These are phyloP conservation scores for Endothia cerciana DNA, from an alignment of 2,329 filamentous ascomycete species.

Conservation along the genomic window DNA sequence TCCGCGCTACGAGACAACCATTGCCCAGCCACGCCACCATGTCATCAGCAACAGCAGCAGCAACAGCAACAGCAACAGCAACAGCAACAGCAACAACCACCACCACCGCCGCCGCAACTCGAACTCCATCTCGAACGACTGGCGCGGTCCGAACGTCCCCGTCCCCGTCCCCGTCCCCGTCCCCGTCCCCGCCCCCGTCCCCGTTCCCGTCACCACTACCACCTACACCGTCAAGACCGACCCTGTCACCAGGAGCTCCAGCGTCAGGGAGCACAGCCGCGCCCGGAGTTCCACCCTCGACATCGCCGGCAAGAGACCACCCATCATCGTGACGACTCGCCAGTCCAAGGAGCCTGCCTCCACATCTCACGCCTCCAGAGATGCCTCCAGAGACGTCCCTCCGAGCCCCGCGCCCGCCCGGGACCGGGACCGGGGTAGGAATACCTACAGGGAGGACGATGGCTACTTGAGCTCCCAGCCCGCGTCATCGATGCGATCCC, in stretches of 20 bases:
- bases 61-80: conserved; percentile 33
- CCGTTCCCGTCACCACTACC: conserved; percentile 49
- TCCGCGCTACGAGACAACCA: conserved; percentile 37
- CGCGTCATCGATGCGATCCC: conserved; percentile 59
- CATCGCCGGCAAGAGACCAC: conserved; percentile 45
- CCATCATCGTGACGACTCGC: conserved; percentile 61
- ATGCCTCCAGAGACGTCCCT: conserved; percentile 32
- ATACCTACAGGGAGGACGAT: conserved; percentile 49
- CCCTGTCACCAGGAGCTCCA: conserved; percentile 50
- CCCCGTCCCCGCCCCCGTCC: conserved; percentile 32
- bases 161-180: conserved; percentile 31
- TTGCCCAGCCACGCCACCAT: conserved; percentile 24
- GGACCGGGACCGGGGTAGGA: conserved; percentile 54
- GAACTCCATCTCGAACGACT: conserved; percentile 37
- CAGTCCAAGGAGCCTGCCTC: conserved; percentile 47
- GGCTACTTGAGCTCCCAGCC: conserved; percentile 57
- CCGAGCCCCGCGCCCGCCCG: conserved; percentile 57
- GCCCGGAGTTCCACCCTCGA: conserved; percentile 57
- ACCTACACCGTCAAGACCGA: conserved; percentile 62
- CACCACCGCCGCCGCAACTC: conserved; percentile 33
- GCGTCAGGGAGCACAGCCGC: conserved; percentile 52
- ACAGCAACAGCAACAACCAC: conserved; percentile 31
- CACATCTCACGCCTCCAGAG: conserved; percentile 33
- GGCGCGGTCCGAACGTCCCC: conserved; percentile 38
- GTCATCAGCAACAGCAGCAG: conserved; percentile 36